Conservation (phyloP, 2,329 filamentous ascomycete species). For the Trichoderma sp. region DNA sequence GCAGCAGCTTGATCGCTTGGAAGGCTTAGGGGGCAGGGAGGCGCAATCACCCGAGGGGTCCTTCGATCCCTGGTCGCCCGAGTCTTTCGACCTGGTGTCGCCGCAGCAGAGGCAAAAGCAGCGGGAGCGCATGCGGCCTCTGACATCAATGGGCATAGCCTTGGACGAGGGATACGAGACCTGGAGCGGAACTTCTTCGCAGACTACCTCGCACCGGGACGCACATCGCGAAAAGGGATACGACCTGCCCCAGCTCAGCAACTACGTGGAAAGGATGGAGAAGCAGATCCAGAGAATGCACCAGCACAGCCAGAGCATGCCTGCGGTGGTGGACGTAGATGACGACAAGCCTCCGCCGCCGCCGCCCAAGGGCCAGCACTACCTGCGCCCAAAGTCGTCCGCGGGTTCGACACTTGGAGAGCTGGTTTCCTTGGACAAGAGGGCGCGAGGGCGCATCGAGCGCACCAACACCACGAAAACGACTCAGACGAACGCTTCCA, state of each 20-base stretch:
- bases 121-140: constrained; percentile 50
- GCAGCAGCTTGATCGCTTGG: constrained; percentile 86
- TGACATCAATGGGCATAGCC: constrained; percentile 74
- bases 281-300: constrained; percentile 74
- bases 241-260: constrained; percentile 72
- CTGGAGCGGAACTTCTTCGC: constrained; percentile 57
- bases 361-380: constrained; percentile 58
- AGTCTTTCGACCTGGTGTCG: constrained; percentile 69
- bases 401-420: constrained; percentile 56
- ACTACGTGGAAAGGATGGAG: constrained; percentile 93
- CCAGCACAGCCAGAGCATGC: constrained; percentile 54
- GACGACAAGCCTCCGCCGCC: constrained; percentile 63
- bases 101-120: constrained; percentile 32
- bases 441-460: constrained; percentile 65
- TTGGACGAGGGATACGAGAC: constrained; percentile 65
- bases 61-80: constrained; percentile 84
- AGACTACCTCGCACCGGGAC: constrained; percentile 48
- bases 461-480: constrained; percentile 89
- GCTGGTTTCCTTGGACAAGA: constrained; percentile 46
- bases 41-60: constrained; percentile 59
- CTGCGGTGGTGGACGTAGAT: constrained; percentile 45
- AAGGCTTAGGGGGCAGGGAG: constrained; percentile 53
- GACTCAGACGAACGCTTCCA: constrained; percentile 76
- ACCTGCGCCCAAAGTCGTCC: constrained; percentile 61
- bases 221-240: constrained; percentile 51